Base-by-base conservation (phyloP, 306 rosid genomes). In the Quercus dentata region DNA sequence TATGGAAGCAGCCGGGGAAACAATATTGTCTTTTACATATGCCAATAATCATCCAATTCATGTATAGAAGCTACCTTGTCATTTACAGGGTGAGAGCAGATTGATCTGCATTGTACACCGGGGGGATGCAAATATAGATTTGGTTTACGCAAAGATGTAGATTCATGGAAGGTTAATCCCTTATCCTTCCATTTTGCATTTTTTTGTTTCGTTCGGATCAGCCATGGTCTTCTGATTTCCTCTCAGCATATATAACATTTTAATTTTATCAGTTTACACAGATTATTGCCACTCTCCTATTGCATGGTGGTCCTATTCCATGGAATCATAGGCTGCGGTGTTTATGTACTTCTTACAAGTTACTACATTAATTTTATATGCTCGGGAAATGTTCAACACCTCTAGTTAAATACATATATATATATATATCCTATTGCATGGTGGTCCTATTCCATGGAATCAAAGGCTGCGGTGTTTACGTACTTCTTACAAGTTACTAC, bases 31-130 rank as follows among this genome's bases (percentile, higher is more conserved):
- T 79, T 83, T 79, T 76, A 77, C 82, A 81, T 87, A 62, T 83
- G 87, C 88, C 85, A 87, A 92, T 90, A 93, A 93, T 88, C 79
- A 71, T 84, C 87, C 78, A 76, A 83, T 90, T 92, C 94, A 83
- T 94, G 97, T 94, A 94, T 89, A 94, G 97, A 88, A 82, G 88
- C 91, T 85, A 80, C 96, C 97, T 92, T 90, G 91, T 89, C 87
- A 90, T 94, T 49, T 92, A 78, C 87, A 79, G 95, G 91, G 95
- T 77, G 90, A 87, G 89, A 80, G 90, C 89, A 87, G 85, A 74
- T 82, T 76, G 83, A 81, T 85, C 79, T 79, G 85, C 88, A 71
- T 82, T 88, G 87, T 88, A 87, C 90, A 88, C 82, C 78, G 81
- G 84, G 83, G 83, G 81, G 86, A 81, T 73, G 90, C 85, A 75